Evolutionary conservation across 345 rosid genomes (phyloP).

Genomic region (Lepidium didymum): DNA sequence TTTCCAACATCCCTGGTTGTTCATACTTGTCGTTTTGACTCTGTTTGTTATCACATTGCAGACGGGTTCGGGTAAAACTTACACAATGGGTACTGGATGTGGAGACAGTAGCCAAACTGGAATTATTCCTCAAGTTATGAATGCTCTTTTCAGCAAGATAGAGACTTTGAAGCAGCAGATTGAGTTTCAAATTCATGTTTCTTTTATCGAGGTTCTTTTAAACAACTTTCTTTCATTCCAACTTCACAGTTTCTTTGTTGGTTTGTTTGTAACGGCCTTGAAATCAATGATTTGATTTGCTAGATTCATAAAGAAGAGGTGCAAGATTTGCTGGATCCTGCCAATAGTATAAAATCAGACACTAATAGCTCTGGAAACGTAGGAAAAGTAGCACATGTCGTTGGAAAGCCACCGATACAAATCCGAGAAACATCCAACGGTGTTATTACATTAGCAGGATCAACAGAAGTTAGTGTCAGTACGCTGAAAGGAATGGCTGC

Average conservation of each 20-base stretch:
- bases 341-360: slow-evolving; percentile 53
- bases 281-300: slow-evolving; percentile 11
- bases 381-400: slow-evolving; percentile 44
- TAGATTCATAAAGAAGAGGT: slow-evolving; percentile 99
- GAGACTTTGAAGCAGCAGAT: slow-evolving; percentile 64
- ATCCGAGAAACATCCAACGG: slow-evolving; percentile 96
- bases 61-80: slow-evolving; percentile 99
- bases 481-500: slow-evolving; percentile 87
- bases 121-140: slow-evolving; percentile 87
- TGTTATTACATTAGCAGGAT: slow-evolving; percentile 94
- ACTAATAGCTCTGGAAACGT: slow-evolving; percentile 30
- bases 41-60: slow-evolving; percentile 30
- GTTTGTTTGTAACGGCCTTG: neutral
- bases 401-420: slow-evolving; percentile 92
- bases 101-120: slow-evolving; percentile 78
- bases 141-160: slow-evolving; percentile 69
- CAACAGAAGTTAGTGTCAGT: slow-evolving; percentile 82
- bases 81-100: slow-evolving; percentile 96
- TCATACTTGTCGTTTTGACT: neutral
- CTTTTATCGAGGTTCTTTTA: slow-evolving; percentile 84
- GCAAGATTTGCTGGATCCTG: slow-evolving; percentile 78
- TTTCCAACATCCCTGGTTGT: neutral
- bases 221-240: neutral
- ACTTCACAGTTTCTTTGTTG: neutral
- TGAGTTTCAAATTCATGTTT: slow-evolving; percentile 86